Evolutionary conservation across 176 grass and related monocot genomes (phyloP).

Genomic region (Phragmites australis): DNA sequence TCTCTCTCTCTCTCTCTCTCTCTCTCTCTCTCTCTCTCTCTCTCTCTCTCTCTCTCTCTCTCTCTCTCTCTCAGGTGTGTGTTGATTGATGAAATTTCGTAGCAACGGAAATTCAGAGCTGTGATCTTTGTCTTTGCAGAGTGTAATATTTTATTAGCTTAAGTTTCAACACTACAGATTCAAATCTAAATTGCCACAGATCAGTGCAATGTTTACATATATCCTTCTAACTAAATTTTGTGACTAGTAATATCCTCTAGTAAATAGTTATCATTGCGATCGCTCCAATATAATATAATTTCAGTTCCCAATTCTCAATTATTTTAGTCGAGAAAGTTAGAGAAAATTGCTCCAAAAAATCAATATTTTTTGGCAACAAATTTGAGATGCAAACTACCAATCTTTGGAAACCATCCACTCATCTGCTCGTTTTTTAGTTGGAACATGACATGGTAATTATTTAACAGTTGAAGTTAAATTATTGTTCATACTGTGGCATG

Average conservation of each 20-base stretch:
- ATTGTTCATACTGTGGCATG: slow-evolving; percentile 15
- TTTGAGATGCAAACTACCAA: background rate
- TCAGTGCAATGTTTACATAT: background rate
- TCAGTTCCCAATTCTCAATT: background rate
- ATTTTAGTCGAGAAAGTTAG: background rate
- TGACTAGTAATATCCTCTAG: no score
- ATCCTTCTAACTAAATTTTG: background rate
- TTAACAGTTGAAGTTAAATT: slow-evolving; percentile 6
- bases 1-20: slow-evolving; percentile 36
- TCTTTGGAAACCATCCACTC: background rate
- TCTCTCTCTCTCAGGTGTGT: no score
- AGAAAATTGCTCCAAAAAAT: background rate
- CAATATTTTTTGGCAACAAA: background rate
- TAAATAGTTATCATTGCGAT: background rate
- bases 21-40: slow-evolving; percentile 1
- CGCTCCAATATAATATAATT: no score
- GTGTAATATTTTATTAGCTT: background rate
- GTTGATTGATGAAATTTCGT: background rate
- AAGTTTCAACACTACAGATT: background rate
- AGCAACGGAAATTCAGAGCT: background rate
- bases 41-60: slow-evolving; percentile 15
- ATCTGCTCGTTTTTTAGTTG: background rate
- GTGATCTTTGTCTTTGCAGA: no score
- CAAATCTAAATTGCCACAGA: background rate
- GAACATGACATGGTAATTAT: background rate